Percentiles rank a stretch among this genome's conserved stretches.
These are phyloP conservation scores for Sanguinoderma infundibulare DNA, from an alignment of 1,284 basidiomycete species.

Conservation along the genomic window DNA sequence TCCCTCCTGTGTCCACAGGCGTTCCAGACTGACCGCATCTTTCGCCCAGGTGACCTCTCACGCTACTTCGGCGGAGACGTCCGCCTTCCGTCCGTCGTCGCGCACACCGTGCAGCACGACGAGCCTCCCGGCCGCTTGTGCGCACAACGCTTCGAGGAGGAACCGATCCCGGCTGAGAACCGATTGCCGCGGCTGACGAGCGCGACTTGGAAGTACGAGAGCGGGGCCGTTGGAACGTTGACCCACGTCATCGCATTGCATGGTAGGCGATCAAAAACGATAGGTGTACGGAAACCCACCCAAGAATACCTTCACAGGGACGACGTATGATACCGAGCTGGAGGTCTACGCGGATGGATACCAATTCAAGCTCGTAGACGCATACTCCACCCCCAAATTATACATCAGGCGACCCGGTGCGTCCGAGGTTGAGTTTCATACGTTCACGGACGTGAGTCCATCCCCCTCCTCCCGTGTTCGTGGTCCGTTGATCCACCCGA, in stretches of 20 bases:
- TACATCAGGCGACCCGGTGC: constrained; percentile 40
- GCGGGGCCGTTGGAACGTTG: constrained; percentile 55
- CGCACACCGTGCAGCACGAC: constrained; percentile 54
- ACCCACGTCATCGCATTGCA: constrained; percentile 59
- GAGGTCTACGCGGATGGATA: constrained; percentile 60
- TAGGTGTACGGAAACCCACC: background rate
- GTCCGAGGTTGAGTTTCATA: constrained; percentile 22
- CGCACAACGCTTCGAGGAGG: constrained; percentile 55
- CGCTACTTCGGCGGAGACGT: constrained; percentile 73
- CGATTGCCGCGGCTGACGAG: constrained; percentile 40
- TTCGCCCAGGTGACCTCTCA: constrained; percentile 43
- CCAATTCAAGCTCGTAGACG: constrained; percentile 40
- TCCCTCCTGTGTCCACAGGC: too few relatives aligned
- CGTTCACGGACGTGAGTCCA: constrained; percentile 11
- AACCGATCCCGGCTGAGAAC: constrained; percentile 39
- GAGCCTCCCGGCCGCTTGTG: constrained; percentile 57
- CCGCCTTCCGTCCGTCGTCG: constrained; percentile 45
- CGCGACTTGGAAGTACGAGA: constrained; percentile 51
- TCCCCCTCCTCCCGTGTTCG: background rate
- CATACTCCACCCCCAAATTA: constrained; percentile 40
- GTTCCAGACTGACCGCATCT: background rate
- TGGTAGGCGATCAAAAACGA: constrained; percentile 37
- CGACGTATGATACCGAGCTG: constrained; percentile 47
- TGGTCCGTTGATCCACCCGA: background rate
- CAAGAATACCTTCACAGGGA: constrained; percentile 16